phyloP scores from a whole-genome alignment of 192 early-diverging fungal genomes.

The Umbelopsis sp. region DNA sequence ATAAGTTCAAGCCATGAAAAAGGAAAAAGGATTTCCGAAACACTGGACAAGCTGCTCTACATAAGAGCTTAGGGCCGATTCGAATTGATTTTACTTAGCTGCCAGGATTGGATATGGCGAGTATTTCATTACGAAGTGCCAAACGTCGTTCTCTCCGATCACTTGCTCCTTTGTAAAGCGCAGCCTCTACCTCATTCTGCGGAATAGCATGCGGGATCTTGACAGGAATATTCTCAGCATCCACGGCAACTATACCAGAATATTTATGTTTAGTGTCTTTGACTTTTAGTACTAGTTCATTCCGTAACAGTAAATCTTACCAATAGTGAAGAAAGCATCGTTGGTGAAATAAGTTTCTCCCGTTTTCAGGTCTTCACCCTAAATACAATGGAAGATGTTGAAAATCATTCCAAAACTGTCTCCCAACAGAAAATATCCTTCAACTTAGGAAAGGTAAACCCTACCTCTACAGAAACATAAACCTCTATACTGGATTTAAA shows the following conservation, averaged over 20 bases:
- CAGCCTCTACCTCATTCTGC: slow-evolving; percentile 39
- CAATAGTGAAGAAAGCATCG: slow-evolving; percentile 61
- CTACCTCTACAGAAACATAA: slow-evolving; percentile 55
- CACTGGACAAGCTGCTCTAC: too few species aligned
- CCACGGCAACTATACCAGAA: slow-evolving; percentile 40
- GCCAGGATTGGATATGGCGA: slow-evolving; percentile 22
- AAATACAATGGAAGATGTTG: not conserved
- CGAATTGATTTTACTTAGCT: not conserved
- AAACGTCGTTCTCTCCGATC: slow-evolving; percentile 43
- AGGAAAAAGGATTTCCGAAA: too few species aligned
- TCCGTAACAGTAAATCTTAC: slow-evolving; percentile 8
- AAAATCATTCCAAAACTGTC: not conserved
- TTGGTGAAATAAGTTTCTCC: slow-evolving; percentile 60
- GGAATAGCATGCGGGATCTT: slow-evolving; percentile 42
- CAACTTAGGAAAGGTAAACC: slow-evolving; percentile 10
- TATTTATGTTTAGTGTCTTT: not conserved
- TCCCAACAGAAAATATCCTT: not conserved
- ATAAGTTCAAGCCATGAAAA: too few species aligned
- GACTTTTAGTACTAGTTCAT: not conserved
- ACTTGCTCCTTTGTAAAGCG: slow-evolving; percentile 40
- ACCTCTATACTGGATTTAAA: slow-evolving; percentile 59
- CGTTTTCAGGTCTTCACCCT: slow-evolving; percentile 50
- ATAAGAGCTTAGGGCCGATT: too few species aligned
- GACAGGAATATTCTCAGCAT: slow-evolving; percentile 32
- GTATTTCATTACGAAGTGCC: slow-evolving; percentile 40